These are phyloP conservation scores for Suillus tomentosus DNA, from an alignment of 768 basidiomycete species.

Conservation along the genomic window DNA sequence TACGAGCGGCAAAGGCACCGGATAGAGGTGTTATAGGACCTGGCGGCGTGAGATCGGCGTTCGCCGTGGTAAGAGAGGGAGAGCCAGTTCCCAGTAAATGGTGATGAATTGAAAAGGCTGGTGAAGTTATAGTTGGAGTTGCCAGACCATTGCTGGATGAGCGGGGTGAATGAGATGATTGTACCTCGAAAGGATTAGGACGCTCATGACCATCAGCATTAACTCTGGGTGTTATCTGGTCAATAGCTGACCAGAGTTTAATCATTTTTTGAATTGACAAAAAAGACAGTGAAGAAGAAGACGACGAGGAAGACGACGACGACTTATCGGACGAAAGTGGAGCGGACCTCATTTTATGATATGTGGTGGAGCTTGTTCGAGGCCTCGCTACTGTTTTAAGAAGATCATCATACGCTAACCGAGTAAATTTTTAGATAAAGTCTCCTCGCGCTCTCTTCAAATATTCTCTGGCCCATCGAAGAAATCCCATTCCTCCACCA, in stretches of 20 bases:
- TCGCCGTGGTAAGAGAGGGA: constrained; percentile 28
- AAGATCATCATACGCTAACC: background rate
- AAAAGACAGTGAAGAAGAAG: constrained; percentile 24
- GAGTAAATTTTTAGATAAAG: too few species aligned
- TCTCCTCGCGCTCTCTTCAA: constrained; percentile 19
- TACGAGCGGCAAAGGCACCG: constrained; percentile 49
- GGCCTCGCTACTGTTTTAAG: constrained; percentile 1
- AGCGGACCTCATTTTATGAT: constrained; percentile 14
- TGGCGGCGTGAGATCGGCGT: constrained; percentile 42
- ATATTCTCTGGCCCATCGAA: constrained; percentile 41
- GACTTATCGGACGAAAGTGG: constrained; percentile 16
- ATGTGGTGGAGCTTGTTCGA: constrained; percentile 1
- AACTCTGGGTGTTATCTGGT: constrained; percentile 64
- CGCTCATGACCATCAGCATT: constrained; percentile 44
- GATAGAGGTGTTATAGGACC: constrained; percentile 49
- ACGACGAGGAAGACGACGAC: constrained; percentile 17
- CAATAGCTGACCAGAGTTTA: constrained; percentile 63
- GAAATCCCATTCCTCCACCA: constrained; percentile 53
- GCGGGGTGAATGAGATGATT: constrained; percentile 30
- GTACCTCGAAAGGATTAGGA: constrained; percentile 64
- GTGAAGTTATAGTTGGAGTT: constrained; percentile 18
- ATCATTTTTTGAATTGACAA: constrained; percentile 50
- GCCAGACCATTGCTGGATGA: constrained; percentile 16
- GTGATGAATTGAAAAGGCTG: constrained; percentile 27
- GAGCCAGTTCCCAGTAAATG: constrained; percentile 30